Percentiles rank a stretch among this genome's conserved stretches.
Conservation (phyloP, 306 rosid genomes). For the Gillenia trifoliata region DNA sequence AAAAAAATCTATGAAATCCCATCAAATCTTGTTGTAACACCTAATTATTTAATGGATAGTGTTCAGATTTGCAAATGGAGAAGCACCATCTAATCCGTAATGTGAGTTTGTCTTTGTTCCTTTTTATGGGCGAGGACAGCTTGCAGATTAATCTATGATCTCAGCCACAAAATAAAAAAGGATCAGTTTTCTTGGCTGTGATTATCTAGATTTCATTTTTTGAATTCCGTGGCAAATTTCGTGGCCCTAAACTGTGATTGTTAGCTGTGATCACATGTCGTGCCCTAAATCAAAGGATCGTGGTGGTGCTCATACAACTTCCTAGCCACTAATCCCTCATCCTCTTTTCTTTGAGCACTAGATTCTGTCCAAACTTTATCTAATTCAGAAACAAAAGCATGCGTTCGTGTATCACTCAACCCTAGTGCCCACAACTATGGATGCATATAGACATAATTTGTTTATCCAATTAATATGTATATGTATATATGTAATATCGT, state of each 20-base stretch:
- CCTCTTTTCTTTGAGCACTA: constrained; percentile 20
- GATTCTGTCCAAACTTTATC: background rate
- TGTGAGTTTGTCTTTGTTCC: constrained; percentile 16
- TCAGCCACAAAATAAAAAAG: constrained; percentile 31
- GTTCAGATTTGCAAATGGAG: background rate
- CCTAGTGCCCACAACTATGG: background rate
- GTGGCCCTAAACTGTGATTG: constrained; percentile 12
- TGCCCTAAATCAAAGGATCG: constrained; percentile 12
- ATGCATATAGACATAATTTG: background rate
- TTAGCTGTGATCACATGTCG: constrained; percentile 39
- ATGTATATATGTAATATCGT: background rate
- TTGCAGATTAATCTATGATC: constrained; percentile 1
- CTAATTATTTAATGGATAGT: background rate
- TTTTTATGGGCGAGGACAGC: constrained; percentile 16
- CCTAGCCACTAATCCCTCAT: constrained; percentile 31
- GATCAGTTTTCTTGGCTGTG: too few relatives aligned
- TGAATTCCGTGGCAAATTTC: background rate
- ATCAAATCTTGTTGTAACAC: background rate
- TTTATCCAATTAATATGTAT: background rate
- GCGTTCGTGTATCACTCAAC: background rate
- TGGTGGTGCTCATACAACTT: constrained; percentile 3
- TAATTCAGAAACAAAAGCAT: constrained; percentile 18
- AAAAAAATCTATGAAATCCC: background rate
- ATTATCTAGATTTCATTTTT: background rate
- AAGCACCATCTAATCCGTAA: background rate